Conservation (phyloP, 1,139 yeast species). For the Torulaspora pretoriensis region DNA sequence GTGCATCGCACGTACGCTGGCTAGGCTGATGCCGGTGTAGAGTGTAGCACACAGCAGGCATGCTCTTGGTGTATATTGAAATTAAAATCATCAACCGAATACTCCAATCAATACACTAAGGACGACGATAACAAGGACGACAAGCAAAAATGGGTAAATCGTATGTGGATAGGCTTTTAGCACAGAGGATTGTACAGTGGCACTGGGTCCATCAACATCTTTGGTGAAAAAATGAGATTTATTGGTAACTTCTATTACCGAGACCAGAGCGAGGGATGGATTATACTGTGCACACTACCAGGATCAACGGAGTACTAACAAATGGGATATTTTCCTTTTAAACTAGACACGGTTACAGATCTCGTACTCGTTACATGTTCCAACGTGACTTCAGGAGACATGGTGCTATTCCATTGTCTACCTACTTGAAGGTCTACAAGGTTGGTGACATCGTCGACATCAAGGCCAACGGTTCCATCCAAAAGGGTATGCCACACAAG, state of each 20-base stretch:
- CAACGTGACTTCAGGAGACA: conserved; percentile 99
- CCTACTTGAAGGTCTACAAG: conserved; percentile 96
- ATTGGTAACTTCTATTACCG: neutral
- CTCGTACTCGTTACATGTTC: conserved; percentile 99
- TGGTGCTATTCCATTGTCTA: conserved; percentile 90
- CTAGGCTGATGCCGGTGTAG: neutral
- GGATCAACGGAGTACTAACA: conserved; percentile 17
- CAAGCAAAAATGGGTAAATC: conserved; percentile 41
- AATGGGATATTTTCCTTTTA: conserved; percentile 8
- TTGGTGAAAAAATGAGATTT: neutral
- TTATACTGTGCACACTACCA: neutral
- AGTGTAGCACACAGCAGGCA: neutral
- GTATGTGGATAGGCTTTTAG: conserved; percentile 29
- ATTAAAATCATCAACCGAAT: conserved; percentile 1
- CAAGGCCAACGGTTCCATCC: conserved; percentile 98
- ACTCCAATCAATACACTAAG: neutral
- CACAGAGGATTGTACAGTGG: conserved; percentile 1
- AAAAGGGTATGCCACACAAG: conserved; percentile 99
- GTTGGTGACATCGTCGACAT: conserved; percentile 99
- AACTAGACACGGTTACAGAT: conserved; percentile 96
- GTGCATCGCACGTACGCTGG: neutral
- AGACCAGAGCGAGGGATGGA: neutral
- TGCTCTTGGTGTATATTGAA: conserved; percentile 6
- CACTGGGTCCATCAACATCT: conserved; percentile 26
- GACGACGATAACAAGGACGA: conserved; percentile 31